Percentiles rank a stretch among this genome's conserved stretches.
phyloP scores from a whole-genome alignment of 164 flowering plant species.

The Liriodendron chinense region DNA sequence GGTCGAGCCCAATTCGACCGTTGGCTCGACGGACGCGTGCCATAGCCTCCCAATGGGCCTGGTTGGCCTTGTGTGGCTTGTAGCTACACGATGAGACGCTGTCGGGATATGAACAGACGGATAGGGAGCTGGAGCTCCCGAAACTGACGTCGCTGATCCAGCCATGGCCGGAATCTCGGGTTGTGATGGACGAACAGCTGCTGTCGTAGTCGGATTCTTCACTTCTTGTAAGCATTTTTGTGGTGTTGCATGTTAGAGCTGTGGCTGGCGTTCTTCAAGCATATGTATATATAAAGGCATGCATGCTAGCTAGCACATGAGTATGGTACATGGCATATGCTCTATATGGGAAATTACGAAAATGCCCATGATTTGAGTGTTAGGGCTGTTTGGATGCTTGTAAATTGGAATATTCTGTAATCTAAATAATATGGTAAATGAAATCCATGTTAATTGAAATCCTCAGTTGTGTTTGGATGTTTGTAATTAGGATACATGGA shows the following conservation, averaged over 20 bases:
- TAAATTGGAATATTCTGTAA: too few species aligned
- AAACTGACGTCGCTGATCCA: constrained; percentile 65
- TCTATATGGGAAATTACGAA: too few species aligned
- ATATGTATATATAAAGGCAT: neutral
- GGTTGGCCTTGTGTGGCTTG: constrained; percentile 85
- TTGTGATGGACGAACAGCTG: constrained; percentile 58
- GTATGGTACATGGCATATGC: too few species aligned
- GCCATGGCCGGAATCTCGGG: constrained; percentile 58
- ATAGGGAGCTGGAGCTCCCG: constrained; percentile 59
- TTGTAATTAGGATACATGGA: too few species aligned
- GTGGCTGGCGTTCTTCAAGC: neutral
- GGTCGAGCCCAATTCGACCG: constrained; percentile 56
- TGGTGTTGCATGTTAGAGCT: constrained; percentile 13
- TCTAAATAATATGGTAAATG: too few species aligned
- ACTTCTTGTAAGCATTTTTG: constrained; percentile 15
- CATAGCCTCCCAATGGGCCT: constrained; percentile 80
- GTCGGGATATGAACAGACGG: constrained; percentile 31
- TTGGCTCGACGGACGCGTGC: constrained; percentile 32
- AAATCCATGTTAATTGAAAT: too few species aligned
- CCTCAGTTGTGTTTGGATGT: too few species aligned
- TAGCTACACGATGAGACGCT: constrained; percentile 7
- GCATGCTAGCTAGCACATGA: neutral
- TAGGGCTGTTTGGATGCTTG: too few species aligned
- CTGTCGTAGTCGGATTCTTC: constrained; percentile 54
- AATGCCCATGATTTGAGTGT: too few species aligned